Evolutionary conservation across 23 red algal genomes (phyloP).

Genomic region (Gracilaria caudata): DNA sequence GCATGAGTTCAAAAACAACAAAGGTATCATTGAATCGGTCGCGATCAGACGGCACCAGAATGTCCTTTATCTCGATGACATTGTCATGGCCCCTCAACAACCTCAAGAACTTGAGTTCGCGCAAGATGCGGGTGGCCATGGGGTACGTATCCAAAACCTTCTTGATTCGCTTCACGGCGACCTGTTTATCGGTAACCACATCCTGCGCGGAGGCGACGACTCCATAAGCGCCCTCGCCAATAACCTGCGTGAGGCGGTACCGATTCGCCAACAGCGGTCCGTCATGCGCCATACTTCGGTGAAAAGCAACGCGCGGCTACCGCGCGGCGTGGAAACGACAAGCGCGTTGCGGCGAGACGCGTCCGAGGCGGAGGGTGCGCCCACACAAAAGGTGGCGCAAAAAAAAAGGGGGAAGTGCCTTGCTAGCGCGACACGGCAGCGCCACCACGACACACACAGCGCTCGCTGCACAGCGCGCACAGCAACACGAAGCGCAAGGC

Average conservation of each 20-base stretch:
- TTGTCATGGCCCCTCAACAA: constrained; percentile 88
- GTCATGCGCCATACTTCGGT: constrained; percentile 51
- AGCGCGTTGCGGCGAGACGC: background rate
- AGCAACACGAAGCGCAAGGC: background rate
- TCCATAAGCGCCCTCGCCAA: constrained; percentile 97
- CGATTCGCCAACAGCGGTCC: constrained; percentile 80
- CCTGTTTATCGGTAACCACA: constrained; percentile 78
- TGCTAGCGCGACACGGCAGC: too few relatives aligned
- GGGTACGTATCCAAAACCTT: constrained; percentile 85
- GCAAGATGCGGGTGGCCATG: constrained; percentile 90
- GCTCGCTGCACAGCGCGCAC: too few relatives aligned
- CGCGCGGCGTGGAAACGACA: too few relatives aligned
- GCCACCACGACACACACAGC: too few relatives aligned
- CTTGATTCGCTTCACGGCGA: constrained; percentile 94
- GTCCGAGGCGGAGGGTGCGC: background rate
- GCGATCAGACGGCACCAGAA: constrained; percentile 84
- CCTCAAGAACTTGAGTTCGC: constrained; percentile 89
- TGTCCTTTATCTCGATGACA: constrained; percentile 91
- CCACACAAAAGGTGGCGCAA: too few relatives aligned
- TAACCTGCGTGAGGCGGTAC: constrained; percentile 82
- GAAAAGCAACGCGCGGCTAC: too few relatives aligned
- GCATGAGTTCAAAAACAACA: constrained; percentile 98
- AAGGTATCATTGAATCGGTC: constrained; percentile 95
- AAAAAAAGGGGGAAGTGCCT: background rate
- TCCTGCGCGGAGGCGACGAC: constrained; percentile 92